A percentile compares a stretch with the other conserved stretches of the same genome.
phyloP scores from a whole-genome alignment of 306 rosid genomes.

The Pterocarpus macrocarpus region DNA sequence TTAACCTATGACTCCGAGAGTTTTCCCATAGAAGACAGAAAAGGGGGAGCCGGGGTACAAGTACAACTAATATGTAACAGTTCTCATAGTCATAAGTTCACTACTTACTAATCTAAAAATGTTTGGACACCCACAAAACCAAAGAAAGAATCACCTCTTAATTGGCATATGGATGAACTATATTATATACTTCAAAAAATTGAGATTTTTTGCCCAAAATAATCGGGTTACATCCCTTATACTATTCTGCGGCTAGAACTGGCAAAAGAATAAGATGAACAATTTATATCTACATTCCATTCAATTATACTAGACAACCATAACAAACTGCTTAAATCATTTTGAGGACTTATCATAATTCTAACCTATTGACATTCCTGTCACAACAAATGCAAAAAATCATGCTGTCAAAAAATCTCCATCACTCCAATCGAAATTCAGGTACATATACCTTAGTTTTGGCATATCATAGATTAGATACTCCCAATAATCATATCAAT shows the following conservation, averaged over 20 bases:
- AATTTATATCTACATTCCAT: conserved; percentile 10
- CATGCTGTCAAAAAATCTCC: neutral
- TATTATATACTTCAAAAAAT: neutral
- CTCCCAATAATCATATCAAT: neutral
- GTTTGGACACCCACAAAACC: conserved; percentile 5
- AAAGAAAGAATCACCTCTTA: conserved; percentile 31
- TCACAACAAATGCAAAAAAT: conserved; percentile 28
- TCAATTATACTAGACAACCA: conserved; percentile 7
- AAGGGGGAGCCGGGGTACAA: neutral
- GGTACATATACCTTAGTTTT: neutral
- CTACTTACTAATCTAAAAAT: neutral
- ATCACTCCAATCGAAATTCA: conserved; percentile 1
- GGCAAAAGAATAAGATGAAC: conserved; percentile 14
- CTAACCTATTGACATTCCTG: neutral
- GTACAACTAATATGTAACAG: neutral
- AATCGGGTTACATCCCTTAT: conserved; percentile 11
- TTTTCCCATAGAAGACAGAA: neutral
- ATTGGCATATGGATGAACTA: conserved; percentile 7
- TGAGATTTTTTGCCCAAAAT: neutral
- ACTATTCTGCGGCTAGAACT: conserved; percentile 13
- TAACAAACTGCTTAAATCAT: conserved; percentile 13
- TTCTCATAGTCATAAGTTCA: conserved; percentile 18
- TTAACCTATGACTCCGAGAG: conserved; percentile 15
- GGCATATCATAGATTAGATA: conserved; percentile 21
- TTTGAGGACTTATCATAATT: neutral